phyloP scores from a whole-genome alignment of 495 filamentous ascomycete species.

The Neurospora tetraspora region DNA sequence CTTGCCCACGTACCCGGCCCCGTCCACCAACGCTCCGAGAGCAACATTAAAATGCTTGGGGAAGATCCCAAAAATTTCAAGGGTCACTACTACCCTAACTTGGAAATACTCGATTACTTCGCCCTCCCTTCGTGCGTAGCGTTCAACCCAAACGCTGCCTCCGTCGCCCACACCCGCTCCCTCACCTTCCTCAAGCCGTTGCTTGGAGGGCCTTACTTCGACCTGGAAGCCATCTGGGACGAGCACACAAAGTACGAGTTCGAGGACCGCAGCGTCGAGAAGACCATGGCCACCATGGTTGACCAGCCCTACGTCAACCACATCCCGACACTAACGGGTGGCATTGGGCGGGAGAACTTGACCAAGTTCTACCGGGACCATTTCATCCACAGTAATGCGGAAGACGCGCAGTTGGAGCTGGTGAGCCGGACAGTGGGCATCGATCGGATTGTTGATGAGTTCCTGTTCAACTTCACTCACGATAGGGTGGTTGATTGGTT shows the following conservation, averaged over 20 bases:
- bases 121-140: conserved; percentile 29
- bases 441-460: conserved; percentile 49
- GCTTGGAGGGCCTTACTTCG: conserved; percentile 44
- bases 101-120: conserved; percentile 18
- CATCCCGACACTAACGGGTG: conserved; percentile 55
- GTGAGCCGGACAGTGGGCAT: conserved; percentile 58
- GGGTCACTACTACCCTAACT: conserved; percentile 22
- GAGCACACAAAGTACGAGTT: conserved; percentile 50
- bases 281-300: conserved; percentile 51
- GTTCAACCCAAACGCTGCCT: conserved; percentile 28
- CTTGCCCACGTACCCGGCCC: conserved; percentile 11
- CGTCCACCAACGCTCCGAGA: not conserved
- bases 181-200: conserved; percentile 42
- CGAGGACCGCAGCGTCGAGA: conserved; percentile 38
- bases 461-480: conserved; percentile 57
- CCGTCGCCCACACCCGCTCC: conserved; percentile 41
- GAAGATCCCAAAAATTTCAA: not conserved
- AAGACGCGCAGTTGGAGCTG: conserved; percentile 56
- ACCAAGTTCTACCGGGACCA: conserved; percentile 62
- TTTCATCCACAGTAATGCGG: conserved; percentile 64
- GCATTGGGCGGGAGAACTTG: conserved; percentile 58
- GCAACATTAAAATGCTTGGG: not conserved
- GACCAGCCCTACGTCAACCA: conserved; percentile 52
- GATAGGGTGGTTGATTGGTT: conserved; percentile 68
- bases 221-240: conserved; percentile 51